A percentile compares a stretch with the other conserved stretches of the same genome.
These are phyloP conservation scores for Penicillium sclerotiorum DNA, from an alignment of 2,329 filamentous ascomycete species.

Conservation along the genomic window DNA sequence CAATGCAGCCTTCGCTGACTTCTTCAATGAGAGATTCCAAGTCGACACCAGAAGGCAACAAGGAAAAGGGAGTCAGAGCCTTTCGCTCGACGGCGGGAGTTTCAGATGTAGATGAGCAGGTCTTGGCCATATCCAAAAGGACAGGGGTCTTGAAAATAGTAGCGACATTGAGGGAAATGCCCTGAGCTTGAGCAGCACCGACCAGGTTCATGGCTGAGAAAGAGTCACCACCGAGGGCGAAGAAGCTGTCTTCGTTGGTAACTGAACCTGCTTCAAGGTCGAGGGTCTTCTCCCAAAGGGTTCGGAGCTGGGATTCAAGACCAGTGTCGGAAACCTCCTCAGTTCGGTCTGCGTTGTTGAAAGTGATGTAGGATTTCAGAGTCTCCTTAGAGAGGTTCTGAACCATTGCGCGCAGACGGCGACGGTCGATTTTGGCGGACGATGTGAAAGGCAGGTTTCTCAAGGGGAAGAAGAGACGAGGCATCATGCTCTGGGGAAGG, in stretches of 20 bases:
- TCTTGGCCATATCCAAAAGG: conserved; percentile 46
- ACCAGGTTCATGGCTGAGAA: conserved; percentile 53
- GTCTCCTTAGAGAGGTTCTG: conserved; percentile 37
- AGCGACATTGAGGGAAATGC: conserved; percentile 45
- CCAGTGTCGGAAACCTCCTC: conserved; percentile 29
- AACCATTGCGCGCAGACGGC: conserved; percentile 40
- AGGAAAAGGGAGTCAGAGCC: conserved; percentile 29
- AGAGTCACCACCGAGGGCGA: conserved; percentile 51
- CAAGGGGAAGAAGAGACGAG: conserved; percentile 47
- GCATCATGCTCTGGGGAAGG: conserved; percentile 49
- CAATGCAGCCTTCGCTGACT: conserved; percentile 32
- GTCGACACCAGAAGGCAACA: conserved; percentile 26
- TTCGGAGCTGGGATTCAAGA: conserved; percentile 33
- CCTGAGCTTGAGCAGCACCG: conserved; percentile 42
- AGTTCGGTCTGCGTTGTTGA: conserved; percentile 16
- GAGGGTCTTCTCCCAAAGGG: conserved; percentile 45
- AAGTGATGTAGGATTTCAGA: conserved; percentile 34
- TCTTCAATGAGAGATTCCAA: conserved; percentile 30
- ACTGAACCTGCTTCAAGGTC: conserved; percentile 42
- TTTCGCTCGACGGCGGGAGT: background rate
- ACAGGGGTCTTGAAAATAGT: conserved; percentile 50
- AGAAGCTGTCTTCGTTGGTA: conserved; percentile 50
- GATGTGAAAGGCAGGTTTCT: conserved; percentile 44
- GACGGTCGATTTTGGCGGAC: conserved; percentile 49
- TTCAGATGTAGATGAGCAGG: conserved; percentile 20